These are phyloP conservation scores for Triticum urartu DNA, from an alignment of 176 grass and related monocot species.

Conservation along the genomic window DNA sequence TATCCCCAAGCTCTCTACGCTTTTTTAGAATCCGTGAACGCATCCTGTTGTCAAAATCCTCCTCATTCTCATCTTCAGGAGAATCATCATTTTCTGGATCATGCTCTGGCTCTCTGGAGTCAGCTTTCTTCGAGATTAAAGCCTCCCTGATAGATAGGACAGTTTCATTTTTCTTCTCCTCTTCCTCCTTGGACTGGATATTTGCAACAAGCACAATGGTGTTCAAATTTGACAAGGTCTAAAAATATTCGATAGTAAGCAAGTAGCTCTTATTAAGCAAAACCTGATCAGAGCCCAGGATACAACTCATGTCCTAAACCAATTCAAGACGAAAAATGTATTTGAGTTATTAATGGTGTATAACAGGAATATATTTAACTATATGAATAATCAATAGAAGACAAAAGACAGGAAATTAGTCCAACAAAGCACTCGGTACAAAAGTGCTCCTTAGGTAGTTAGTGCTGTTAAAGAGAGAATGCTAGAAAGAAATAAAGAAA, in stretches of 20 bases:
- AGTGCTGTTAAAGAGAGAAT: not conserved
- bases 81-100: slow-evolving; percentile 47
- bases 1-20: slow-evolving; percentile 72
- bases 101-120: slow-evolving; percentile 38
- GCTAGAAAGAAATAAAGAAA: slow-evolving; percentile 7
- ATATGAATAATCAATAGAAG: not conserved
- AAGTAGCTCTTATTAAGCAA: slow-evolving; percentile 15
- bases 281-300: slow-evolving; percentile 27
- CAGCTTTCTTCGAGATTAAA: slow-evolving; percentile 76
- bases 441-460: not conserved
- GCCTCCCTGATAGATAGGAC: slow-evolving; percentile 69
- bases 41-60: slow-evolving; percentile 88
- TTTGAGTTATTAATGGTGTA: not conserved
- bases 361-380: not conserved
- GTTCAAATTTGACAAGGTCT: slow-evolving; percentile 10
- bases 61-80: slow-evolving; percentile 67
- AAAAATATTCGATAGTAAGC: slow-evolving; percentile 27
- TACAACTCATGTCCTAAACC: slow-evolving; percentile 7
- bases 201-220: slow-evolving; percentile 10
- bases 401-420: not conserved
- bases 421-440: not conserved
- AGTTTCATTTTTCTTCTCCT: slow-evolving; percentile 75
- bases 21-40: slow-evolving; percentile 82
- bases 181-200: slow-evolving; percentile 60
- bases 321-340: not conserved